Base-by-base conservation (phyloP, 2,329 filamentous ascomycete species). In the Lachnellula arida region DNA sequence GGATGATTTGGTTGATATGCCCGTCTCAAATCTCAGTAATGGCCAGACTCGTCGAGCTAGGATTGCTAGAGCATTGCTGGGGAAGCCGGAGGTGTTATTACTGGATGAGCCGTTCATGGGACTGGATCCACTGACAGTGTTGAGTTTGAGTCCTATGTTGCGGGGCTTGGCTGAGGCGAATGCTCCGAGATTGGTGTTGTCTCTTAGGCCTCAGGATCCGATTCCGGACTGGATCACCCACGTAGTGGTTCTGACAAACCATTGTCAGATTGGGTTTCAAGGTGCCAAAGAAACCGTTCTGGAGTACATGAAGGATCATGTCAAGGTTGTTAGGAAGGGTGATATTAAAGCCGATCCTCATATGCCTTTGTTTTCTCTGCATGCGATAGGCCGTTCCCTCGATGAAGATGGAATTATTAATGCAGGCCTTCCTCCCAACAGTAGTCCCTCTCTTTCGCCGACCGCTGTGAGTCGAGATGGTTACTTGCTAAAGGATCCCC, bases 41-140 rank as follows among this genome's bases (percentile, higher is more conserved):
- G 94, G 94, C 0, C 94, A 99, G 73, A 93, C 89, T 6, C 79
- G 93, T 60, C 78, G 94, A 53, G 89, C 93, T 7, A 84, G 90
- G 59, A 96, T 99, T 63, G 94, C 91, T 2, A 89, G 91, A 65
- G 91, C 92, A 0, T 74, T 99, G 50, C 77, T 97, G 56, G 84
- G 78, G 6, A 80, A 81, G 51, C 94, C 94, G 0, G 88, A 95
- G 71, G 80, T 96, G 11, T 69, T 99, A 58, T 77, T 97, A 51
- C 77, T 96, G 2, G 94, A 99, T 72, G 93, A 96, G 65, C 93
- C 94, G 1, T 97, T 97, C 68, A 96, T 97, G 89, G 93, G 94
- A 0, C 77, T 99, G 15, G 94, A 97, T 71, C 94, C 93, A 14
- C 86, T 86, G 5, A 95, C 91, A 0, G 81, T 89, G 12, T 78